Evolutionary conservation across 345 rosid species (phyloP).

Genomic region (Raphanus raphanistrum): DNA sequence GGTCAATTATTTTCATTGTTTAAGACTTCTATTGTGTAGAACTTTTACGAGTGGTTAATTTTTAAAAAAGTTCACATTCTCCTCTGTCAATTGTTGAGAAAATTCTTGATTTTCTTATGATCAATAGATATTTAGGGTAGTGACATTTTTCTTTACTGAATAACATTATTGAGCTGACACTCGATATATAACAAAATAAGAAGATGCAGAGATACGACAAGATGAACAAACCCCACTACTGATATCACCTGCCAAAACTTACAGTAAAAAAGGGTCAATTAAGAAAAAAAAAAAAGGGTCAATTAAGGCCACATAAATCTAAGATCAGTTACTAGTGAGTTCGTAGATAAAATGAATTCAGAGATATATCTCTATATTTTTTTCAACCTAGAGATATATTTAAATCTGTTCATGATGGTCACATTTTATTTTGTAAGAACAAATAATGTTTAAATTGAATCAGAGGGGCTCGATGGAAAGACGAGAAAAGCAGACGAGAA

Average conservation of each 20-base stretch:
- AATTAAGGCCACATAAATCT: background rate
- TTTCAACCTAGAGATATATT: background rate
- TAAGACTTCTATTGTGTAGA: background rate
- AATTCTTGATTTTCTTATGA: background rate
- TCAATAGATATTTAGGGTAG: background rate
- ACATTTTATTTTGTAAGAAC: constrained; percentile 7
- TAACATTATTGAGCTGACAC: constrained; percentile 32
- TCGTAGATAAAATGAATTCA: constrained; percentile 3
- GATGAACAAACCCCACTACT: constrained; percentile 34
- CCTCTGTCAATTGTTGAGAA: background rate
- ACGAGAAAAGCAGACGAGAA: constrained; percentile 27
- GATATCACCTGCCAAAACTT: constrained; percentile 31
- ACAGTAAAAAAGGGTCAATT: background rate
- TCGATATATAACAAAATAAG: background rate
- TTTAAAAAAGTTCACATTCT: background rate
- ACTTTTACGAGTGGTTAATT: background rate
- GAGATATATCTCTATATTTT: background rate
- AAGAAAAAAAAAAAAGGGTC: background rate
- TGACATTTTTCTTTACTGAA: background rate
- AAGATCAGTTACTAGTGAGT: constrained; percentile 2
- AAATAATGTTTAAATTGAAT: constrained; percentile 9
- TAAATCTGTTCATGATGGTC: background rate
- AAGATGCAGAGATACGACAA: constrained; percentile 6
- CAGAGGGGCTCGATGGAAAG: constrained; percentile 1
- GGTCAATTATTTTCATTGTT: background rate